These are phyloP conservation scores for Rhizomucor miehei DNA, from an alignment of 371 early-diverging fungal genomes.

Conservation along the genomic window DNA sequence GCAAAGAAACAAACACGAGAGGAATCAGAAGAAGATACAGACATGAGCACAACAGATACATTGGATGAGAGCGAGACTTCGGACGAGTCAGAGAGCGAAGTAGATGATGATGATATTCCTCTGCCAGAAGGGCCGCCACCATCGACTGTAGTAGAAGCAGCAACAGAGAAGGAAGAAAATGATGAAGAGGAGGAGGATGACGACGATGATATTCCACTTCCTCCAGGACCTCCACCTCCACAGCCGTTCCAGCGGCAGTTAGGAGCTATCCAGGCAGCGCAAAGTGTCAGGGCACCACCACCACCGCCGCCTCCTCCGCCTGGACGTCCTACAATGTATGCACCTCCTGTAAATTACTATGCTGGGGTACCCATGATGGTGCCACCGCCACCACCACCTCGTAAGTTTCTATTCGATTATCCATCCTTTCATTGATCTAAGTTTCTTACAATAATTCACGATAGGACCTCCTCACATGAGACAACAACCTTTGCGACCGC, in stretches of 20 bases:
- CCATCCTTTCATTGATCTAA: neutral
- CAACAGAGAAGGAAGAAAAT: constrained; percentile 4
- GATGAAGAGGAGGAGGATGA: constrained; percentile 22
- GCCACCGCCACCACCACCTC: constrained; percentile 15
- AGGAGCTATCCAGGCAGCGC: constrained; percentile 14
- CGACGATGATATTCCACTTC: constrained; percentile 46
- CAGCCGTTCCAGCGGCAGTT: constrained; percentile 32
- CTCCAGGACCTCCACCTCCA: constrained; percentile 43
- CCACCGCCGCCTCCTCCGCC: constrained; percentile 9
- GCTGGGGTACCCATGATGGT: constrained; percentile 5
- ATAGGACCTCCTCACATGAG: constrained; percentile 3
- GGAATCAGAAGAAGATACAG: constrained; percentile 8
- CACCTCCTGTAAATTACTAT: neutral
- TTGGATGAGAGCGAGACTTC: constrained; percentile 10
- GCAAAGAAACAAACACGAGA: neutral
- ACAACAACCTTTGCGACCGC: neutral
- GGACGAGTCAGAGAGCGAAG: constrained; percentile 1
- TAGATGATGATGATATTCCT: constrained; percentile 11
- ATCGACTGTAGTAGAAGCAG: neutral
- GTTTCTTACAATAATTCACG: neutral
- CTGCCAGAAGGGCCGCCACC: constrained; percentile 16
- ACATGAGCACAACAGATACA: constrained; percentile 9
- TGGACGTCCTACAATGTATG: constrained; percentile 10
- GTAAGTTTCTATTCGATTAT: constrained; percentile 5
- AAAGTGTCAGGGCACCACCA: constrained; percentile 14